Evolutionary conservation across 2,329 filamentous ascomycete species (phyloP), one percentile per base, ranked within the genome.

Genomic region (Penicillium sp.): DNA sequence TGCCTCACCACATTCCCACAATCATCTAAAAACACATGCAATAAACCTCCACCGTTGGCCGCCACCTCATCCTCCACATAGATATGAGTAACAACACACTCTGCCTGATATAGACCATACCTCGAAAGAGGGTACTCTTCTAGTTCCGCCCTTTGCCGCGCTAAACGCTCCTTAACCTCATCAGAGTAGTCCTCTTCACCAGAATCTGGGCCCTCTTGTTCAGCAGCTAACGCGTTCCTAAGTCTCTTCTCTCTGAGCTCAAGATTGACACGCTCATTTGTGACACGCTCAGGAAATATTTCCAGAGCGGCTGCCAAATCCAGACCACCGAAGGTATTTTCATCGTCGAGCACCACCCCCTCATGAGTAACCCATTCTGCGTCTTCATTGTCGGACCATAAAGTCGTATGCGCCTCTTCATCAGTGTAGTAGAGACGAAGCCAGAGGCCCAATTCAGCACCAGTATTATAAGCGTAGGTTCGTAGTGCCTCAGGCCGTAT

Each of bases 21-120:
- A 22, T 50, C 48, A 22, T 50, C 48, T 31, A 46, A 46, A 38
- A 46, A 50, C 13, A 50, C 38, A 46, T 46, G 42, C 27, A 50
- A 46, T 16, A 41, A 10, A 31, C 41, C 41, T n/a, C 48, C 42
- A 4, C 41, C 38, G 25, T 46, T 38, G 7, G 41, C 14, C 18
- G 48, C 48, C 3, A 41, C 48, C n/a, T 50, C 42, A 46, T 50
- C 48, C 42, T 50, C 48, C 31, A 50, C 42, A 46, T 22, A 50
- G 2, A 46, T 33, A 50, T 50, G 37, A 16, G 42, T 50, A 28
- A 50, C 38, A 41, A 50, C 42, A 34, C 41, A 46, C 13, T 27
- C 27, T 16, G 38, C 37, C 8, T 42, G 38, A 16, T 41, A 50
- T 7, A 41, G 19, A 38, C 16, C 33, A 19, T 50, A 46, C 3